Percentiles rank a stretch among this genome's conserved stretches.
These are phyloP conservation scores for Neonectria neomacrospora DNA, from an alignment of 2,329 filamentous ascomycete genomes.

Conservation along the genomic window DNA sequence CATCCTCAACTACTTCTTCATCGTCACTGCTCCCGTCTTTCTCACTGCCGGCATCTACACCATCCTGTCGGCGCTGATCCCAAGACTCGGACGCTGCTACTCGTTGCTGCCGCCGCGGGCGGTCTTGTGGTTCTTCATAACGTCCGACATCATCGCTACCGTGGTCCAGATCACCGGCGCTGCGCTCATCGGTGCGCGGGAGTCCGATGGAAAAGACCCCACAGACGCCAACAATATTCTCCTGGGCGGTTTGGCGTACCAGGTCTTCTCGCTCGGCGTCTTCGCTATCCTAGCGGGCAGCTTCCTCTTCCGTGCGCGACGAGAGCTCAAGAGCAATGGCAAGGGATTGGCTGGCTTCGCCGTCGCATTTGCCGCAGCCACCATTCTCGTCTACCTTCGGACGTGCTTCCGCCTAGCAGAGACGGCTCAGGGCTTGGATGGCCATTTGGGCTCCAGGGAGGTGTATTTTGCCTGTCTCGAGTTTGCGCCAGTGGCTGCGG, in stretches of 20 bases:
- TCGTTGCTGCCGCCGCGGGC: conserved; percentile 57
- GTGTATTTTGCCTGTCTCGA: conserved; percentile 65
- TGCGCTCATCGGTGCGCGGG: conserved; percentile 61
- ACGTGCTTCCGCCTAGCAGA: conserved; percentile 66
- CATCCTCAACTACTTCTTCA: conserved; percentile 70
- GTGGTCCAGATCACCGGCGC: conserved; percentile 65
- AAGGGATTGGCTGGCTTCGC: conserved; percentile 53
- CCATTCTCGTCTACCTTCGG: conserved; percentile 62
- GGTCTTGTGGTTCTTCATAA: conserved; percentile 65
- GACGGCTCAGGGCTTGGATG: conserved; percentile 60
- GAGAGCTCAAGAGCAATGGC: conserved; percentile 37
- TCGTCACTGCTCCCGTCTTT: conserved; percentile 68
- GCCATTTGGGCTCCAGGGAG: conserved; percentile 60
- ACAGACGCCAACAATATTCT: conserved; percentile 65
- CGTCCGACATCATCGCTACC: conserved; percentile 64
- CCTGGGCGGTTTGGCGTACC: conserved; percentile 64
- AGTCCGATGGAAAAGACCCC: conserved; percentile 61
- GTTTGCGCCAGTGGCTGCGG: conserved; percentile 64
- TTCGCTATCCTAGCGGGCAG: conserved; percentile 57
- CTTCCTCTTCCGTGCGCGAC: conserved; percentile 54
- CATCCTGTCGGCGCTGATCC: conserved; percentile 62
- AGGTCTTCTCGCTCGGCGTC: conserved; percentile 62
- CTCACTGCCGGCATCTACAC: conserved; percentile 67
- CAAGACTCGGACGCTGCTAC: conserved; percentile 54
- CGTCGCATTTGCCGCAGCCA: conserved; percentile 55